A percentile compares a stretch with the other conserved stretches of the same genome.
Evolutionary conservation across 176 grass and related monocot species (phyloP).

Genomic region (Neostapfia colusana): DNA sequence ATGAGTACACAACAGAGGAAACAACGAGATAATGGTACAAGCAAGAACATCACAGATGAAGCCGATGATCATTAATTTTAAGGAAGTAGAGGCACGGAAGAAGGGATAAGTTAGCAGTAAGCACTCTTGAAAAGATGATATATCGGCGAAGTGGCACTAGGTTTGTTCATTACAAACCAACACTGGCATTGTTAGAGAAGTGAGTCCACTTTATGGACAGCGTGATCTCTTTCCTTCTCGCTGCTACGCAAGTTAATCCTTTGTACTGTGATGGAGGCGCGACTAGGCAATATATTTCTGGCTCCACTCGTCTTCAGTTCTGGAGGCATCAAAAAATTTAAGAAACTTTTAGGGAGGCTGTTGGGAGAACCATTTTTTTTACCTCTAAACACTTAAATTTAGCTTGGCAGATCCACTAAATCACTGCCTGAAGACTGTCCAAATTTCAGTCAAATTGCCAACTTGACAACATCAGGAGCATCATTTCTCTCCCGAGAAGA

Average conservation of each 20-base stretch:
- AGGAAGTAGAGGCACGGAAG: neutral
- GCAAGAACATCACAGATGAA: neutral
- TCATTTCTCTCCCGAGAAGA: neutral
- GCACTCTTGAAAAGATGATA: neutral
- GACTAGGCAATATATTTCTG: neutral
- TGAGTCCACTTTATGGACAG: neutral
- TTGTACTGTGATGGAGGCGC: too few species aligned
- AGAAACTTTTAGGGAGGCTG: too few species aligned
- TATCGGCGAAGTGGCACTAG: neutral
- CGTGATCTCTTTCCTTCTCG: too few species aligned
- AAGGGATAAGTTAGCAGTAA: neutral
- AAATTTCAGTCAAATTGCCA: neutral
- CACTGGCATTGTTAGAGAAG: neutral
- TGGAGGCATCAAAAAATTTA: too few species aligned
- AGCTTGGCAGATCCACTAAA: neutral
- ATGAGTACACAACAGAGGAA: neutral
- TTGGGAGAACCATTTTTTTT: too few species aligned
- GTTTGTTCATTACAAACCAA: neutral
- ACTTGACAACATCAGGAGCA: neutral
- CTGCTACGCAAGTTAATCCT: too few species aligned
- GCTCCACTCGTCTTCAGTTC: neutral
- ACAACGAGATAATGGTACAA: neutral
- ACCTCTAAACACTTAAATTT: neutral
- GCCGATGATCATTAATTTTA: neutral
- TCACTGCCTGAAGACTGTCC: neutral